Percentiles rank a stretch among this genome's conserved stretches.
These are phyloP conservation scores for Sarocladiaceae sp. DNA, from an alignment of 2,329 filamentous ascomycete genomes.

Conservation along the genomic window DNA sequence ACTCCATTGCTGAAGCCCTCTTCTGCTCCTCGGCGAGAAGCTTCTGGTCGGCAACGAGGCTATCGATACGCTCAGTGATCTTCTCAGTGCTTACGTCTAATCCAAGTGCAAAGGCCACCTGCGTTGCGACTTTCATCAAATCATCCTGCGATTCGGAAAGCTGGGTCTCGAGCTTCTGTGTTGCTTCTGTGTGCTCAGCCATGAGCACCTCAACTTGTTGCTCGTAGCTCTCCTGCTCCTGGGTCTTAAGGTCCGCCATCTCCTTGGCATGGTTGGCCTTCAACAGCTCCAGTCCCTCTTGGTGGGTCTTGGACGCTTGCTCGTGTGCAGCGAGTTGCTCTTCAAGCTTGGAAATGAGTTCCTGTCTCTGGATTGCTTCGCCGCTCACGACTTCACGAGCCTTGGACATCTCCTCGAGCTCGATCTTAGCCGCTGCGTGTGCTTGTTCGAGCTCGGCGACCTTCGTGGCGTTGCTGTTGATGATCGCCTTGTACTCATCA, in stretches of 20 bases:
- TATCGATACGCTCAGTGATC: constrained; percentile 57
- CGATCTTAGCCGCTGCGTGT: constrained; percentile 59
- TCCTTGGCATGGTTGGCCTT: constrained; percentile 47
- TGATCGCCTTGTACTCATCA: constrained; percentile 73
- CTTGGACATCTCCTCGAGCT: constrained; percentile 63
- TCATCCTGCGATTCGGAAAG: constrained; percentile 63
- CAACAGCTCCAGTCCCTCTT: constrained; percentile 46
- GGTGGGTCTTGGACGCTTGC: constrained; percentile 49
- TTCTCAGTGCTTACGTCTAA: constrained; percentile 65
- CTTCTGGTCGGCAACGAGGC: constrained; percentile 55
- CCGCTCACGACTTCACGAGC: constrained; percentile 48
- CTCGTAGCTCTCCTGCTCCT: constrained; percentile 53
- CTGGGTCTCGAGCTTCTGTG: constrained; percentile 55
- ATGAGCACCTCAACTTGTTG: constrained; percentile 54
- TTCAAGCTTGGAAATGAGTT: constrained; percentile 50
- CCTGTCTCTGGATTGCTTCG: constrained; percentile 41
- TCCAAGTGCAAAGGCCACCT: constrained; percentile 57
- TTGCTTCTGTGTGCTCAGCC: constrained; percentile 54
- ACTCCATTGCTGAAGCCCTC: constrained; percentile 53
- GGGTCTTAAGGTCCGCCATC: constrained; percentile 42
- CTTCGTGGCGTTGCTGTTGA: constrained; percentile 63
- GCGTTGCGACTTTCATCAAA: constrained; percentile 58
- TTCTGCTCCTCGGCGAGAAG: constrained; percentile 55
- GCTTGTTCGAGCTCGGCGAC: constrained; percentile 72
- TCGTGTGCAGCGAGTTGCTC: constrained; percentile 58